These are phyloP conservation scores for Fusarium illudens DNA, from an alignment of 2,329 filamentous ascomycete species.

Conservation along the genomic window DNA sequence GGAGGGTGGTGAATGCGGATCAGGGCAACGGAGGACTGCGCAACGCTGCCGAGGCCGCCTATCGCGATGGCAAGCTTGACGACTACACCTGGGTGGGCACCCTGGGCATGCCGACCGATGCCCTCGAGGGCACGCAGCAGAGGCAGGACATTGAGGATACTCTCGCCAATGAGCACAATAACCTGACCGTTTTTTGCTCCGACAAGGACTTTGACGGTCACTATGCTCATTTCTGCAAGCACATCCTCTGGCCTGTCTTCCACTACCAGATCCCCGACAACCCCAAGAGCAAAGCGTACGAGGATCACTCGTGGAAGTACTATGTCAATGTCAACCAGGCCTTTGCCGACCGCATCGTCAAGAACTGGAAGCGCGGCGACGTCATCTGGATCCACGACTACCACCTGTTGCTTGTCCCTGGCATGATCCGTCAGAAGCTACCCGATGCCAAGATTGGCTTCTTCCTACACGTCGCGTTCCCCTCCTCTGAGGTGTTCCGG, in stretches of 20 bases:
- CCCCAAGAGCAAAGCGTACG: conserved; percentile 97
- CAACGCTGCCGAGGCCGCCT: conserved; percentile 84
- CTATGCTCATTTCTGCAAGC: conserved; percentile 96
- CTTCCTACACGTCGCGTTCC: conserved; percentile 94
- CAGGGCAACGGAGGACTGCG: conserved; percentile 93
- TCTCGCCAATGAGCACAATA: conserved; percentile 82
- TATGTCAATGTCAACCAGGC: conserved; percentile 93
- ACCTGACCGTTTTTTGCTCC: conserved; percentile 82
- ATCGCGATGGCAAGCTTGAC: conserved; percentile 71
- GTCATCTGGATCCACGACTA: conserved; percentile 97
- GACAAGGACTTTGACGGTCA: conserved; percentile 95
- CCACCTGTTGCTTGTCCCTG: conserved; percentile 86
- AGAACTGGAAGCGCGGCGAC: conserved; percentile 93
- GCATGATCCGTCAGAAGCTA: conserved; percentile 87
- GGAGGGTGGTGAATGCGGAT: conserved; percentile 84
- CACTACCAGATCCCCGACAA: conserved; percentile 98
- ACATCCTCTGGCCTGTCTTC: conserved; percentile 96
- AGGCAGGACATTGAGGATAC: conserved; percentile 85
- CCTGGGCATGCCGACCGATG: conserved; percentile 92
- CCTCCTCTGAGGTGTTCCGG: conserved; percentile 94
- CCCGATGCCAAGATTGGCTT: conserved; percentile 96
- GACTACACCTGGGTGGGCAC: conserved; percentile 93
- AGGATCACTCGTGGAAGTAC: conserved; percentile 96
- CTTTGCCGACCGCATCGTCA: conserved; percentile 89
- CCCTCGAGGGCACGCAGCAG: conserved; percentile 75